Evolutionary conservation across 345 rosid genomes (phyloP).

Genomic region (Gossypioides kirkii): DNA sequence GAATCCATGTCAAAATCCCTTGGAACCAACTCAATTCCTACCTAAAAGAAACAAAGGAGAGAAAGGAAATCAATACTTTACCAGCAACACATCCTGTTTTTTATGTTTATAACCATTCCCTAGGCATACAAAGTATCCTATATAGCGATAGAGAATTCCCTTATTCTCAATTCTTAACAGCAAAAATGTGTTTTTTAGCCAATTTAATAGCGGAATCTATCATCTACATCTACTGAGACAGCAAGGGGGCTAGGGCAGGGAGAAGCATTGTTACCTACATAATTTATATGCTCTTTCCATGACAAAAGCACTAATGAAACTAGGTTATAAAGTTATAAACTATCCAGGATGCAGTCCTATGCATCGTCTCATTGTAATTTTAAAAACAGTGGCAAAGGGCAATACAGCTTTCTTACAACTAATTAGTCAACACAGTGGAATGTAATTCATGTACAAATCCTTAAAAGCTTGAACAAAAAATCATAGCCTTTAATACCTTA

Average conservation of each 20-base stretch:
- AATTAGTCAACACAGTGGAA: background rate
- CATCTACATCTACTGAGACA: background rate
- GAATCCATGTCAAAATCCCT: conserved; percentile 97
- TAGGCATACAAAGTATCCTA: background rate
- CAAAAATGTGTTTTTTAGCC: background rate
- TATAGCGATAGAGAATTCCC: background rate
- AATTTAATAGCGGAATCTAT: background rate
- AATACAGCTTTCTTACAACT: background rate
- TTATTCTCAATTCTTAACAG: background rate
- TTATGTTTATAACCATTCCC: background rate
- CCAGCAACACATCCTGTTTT: background rate
- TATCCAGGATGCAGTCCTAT: background rate
- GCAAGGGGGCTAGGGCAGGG: background rate
- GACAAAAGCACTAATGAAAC: background rate
- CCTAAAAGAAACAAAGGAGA: conserved; percentile 36
- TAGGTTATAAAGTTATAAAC: background rate
- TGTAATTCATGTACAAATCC: conserved; percentile 9
- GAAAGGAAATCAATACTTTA: conserved; percentile 6
- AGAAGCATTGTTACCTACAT: background rate
- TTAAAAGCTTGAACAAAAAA: background rate
- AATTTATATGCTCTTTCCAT: background rate
- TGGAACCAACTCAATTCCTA: conserved; percentile 91
- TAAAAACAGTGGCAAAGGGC: background rate
- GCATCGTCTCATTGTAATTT: background rate
- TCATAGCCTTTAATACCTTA: conserved; percentile 51